Evolutionary conservation across 306 rosid species (phyloP).

Genomic region (peach (Prunus persica)): DNA sequence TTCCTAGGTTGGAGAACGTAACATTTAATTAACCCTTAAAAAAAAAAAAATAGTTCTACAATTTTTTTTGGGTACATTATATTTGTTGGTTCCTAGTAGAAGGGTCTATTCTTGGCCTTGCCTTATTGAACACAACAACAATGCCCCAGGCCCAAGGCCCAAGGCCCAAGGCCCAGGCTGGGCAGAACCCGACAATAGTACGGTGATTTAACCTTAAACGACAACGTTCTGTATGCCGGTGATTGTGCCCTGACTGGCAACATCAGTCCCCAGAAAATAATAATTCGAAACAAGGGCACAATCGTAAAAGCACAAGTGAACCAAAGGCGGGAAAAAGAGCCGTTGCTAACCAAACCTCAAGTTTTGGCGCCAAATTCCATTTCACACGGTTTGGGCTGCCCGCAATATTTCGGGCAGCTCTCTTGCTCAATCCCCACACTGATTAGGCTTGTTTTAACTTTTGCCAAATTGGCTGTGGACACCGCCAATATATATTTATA

Average conservation of each 20-base stretch:
- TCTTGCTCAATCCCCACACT: constrained; percentile 4
- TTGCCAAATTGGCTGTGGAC: constrained; percentile 23
- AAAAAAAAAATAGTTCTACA: too few relatives aligned
- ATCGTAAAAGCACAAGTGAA: not conserved
- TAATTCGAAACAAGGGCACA: constrained; percentile 33
- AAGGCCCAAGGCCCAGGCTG: constrained; percentile 16
- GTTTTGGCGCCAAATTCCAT: constrained; percentile 44
- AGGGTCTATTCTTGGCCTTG: not conserved
- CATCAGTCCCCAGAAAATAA: constrained; percentile 44
- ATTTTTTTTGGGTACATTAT: too few relatives aligned
- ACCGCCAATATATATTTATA: constrained; percentile 1
- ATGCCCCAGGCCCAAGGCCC: constrained; percentile 18
- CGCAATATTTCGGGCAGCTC: constrained; percentile 68
- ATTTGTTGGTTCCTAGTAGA: too few relatives aligned
- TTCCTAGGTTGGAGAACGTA: too few relatives aligned
- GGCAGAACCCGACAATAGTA: not conserved
- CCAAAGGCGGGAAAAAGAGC: constrained; percentile 92
- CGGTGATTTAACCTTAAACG: constrained; percentile 19
- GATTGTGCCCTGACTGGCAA: constrained; percentile 32
- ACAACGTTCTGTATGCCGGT: constrained; percentile 36
- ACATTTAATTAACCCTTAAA: too few relatives aligned
- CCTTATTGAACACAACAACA: not conserved
- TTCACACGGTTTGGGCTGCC: constrained; percentile 62
- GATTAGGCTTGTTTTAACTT: constrained; percentile 12
- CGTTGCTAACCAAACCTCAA: constrained; percentile 59